These are phyloP conservation scores for Phytophthora tentaculata DNA, from an alignment of 352 stramenopile genomes.

Conservation along the genomic window DNA sequence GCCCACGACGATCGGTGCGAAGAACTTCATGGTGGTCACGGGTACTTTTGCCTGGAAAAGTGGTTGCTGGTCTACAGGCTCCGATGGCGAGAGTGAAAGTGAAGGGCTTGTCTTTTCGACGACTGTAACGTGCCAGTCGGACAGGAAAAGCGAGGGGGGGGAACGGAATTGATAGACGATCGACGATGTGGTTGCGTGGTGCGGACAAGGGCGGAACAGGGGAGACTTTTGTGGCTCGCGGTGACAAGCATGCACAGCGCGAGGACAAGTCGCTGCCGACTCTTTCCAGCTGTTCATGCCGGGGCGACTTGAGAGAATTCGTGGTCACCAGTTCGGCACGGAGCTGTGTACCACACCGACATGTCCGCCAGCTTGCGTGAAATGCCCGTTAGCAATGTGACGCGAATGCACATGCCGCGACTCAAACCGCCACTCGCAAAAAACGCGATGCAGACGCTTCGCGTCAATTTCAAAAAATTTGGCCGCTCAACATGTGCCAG, in stretches of 20 bases:
- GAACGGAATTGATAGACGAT: constrained; percentile 19
- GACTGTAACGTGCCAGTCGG: constrained; percentile 21
- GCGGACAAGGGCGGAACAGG: constrained; percentile 15
- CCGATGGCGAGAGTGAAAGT: constrained; percentile 37
- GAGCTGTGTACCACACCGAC: not conserved
- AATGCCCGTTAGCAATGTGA: constrained; percentile 23
- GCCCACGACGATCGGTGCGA: constrained; percentile 37
- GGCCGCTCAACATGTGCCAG: too few species aligned
- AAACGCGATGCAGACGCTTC: too few species aligned
- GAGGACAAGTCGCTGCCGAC: constrained; percentile 24
- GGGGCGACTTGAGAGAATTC: constrained; percentile 14
- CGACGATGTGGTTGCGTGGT: constrained; percentile 18
- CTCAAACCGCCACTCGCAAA: too few species aligned
- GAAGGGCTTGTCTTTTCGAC: constrained; percentile 14
- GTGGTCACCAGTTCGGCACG: constrained; percentile 7
- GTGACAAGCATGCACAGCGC: constrained; percentile 20
- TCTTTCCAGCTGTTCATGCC: constrained; percentile 28
- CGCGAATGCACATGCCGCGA: constrained; percentile 23
- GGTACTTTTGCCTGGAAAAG: constrained; percentile 40
- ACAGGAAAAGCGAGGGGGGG: constrained; percentile 19
- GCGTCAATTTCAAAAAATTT: too few species aligned
- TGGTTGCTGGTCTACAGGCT: constrained; percentile 17
- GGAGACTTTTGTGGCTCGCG: constrained; percentile 30
- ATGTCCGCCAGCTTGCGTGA: not conserved
- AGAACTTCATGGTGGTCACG: constrained; percentile 47